Evolutionary conservation across 306 rosid species (phyloP).

Genomic region (Cotoneaster glaucophyllus): DNA sequence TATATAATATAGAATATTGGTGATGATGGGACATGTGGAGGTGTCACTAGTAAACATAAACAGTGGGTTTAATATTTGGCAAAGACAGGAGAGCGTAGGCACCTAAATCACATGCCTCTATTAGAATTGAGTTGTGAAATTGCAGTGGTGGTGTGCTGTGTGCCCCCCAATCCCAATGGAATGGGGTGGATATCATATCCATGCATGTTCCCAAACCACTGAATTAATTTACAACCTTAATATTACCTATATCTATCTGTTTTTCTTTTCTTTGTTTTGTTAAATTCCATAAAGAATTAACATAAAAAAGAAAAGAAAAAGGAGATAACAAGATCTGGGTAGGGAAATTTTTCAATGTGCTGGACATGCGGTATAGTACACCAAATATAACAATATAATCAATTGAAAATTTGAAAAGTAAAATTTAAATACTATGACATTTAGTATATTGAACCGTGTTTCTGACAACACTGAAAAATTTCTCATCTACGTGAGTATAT

Average conservation of each 20-base stretch:
- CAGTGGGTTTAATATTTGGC: constrained; percentile 10
- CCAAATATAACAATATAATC: too few species aligned
- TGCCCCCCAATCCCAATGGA: constrained; percentile 30
- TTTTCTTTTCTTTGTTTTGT: background rate
- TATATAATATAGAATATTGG: background rate
- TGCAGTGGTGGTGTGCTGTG: constrained; percentile 5
- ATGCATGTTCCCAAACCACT: constrained; percentile 29
- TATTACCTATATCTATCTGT: background rate
- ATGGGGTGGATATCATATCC: constrained; percentile 43
- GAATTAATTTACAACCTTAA: background rate
- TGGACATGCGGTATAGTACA: too few species aligned
- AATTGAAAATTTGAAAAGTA: too few species aligned
- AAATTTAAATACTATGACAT: too few species aligned
- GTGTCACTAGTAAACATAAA: constrained; percentile 19
- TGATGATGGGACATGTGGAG: constrained; percentile 2
- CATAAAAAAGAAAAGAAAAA: background rate
- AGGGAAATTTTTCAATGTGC: too few species aligned
- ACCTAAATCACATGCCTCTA: constrained; percentile 53
- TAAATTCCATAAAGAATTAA: background rate
- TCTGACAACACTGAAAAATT: too few species aligned
- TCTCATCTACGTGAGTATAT: background rate
- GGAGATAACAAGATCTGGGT: background rate
- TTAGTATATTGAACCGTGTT: too few species aligned
- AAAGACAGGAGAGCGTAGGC: constrained; percentile 45
- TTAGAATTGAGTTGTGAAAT: constrained; percentile 41